These are phyloP conservation scores for Hypoxylon crocopeplum DNA, from an alignment of 495 filamentous ascomycete genomes.

Conservation along the genomic window DNA sequence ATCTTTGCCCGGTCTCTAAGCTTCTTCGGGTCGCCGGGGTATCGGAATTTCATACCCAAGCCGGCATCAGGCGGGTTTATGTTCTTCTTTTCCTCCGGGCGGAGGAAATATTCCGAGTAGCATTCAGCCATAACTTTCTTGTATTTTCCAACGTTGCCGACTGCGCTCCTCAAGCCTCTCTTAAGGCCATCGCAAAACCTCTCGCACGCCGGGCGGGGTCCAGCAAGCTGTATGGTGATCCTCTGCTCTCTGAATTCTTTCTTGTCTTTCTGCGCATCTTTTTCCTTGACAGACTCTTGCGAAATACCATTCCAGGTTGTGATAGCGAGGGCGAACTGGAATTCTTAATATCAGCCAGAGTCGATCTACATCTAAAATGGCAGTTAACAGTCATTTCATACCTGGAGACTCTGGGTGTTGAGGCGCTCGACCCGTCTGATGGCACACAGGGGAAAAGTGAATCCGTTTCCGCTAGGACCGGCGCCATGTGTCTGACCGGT, in stretches of 20 bases:
- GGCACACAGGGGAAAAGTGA: slow-evolving; percentile 91
- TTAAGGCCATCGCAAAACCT: slow-evolving; percentile 96
- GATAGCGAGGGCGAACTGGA: slow-evolving; percentile 84
- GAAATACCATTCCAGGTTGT: slow-evolving; percentile 91
- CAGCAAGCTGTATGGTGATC: slow-evolving; percentile 87
- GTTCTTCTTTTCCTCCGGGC: slow-evolving; percentile 62
- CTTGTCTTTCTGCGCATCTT: slow-evolving; percentile 54
- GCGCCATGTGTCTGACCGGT: slow-evolving; percentile 89
- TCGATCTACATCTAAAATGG: not conserved
- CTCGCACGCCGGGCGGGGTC: slow-evolving; percentile 87
- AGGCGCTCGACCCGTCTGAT: slow-evolving; percentile 91
- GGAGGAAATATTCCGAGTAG: slow-evolving; percentile 93
- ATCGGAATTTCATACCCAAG: slow-evolving; percentile 89
- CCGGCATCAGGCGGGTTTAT: slow-evolving; percentile 82
- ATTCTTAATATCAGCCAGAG: slow-evolving; percentile 4
- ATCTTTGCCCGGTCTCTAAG: slow-evolving; percentile 96
- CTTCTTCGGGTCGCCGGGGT: slow-evolving; percentile 96
- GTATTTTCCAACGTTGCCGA: slow-evolving; percentile 84
- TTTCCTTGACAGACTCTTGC: slow-evolving; percentile 55
- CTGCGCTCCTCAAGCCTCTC: slow-evolving; percentile 80
- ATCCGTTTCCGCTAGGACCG: slow-evolving; percentile 94
- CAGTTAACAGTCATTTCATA: slow-evolving; percentile 25
- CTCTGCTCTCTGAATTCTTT: slow-evolving; percentile 71
- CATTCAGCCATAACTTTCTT: slow-evolving; percentile 78
- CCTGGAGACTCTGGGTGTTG: slow-evolving; percentile 82